phyloP scores from a whole-genome alignment of 305 asterid genomes.

The Lippia alba region DNA sequence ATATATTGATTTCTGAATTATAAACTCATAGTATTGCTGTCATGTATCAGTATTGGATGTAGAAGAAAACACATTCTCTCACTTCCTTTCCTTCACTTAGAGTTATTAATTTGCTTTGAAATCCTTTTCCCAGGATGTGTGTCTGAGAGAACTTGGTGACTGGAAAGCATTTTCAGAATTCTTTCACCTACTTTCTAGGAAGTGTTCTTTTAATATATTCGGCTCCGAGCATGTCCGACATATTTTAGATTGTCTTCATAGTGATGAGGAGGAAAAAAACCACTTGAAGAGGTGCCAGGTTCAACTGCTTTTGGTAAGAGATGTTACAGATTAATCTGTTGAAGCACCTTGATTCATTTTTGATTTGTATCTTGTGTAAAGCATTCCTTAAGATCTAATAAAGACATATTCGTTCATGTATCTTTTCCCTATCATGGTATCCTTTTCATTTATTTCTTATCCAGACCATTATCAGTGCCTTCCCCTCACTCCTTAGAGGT shows the following conservation, averaged over 20 bases:
- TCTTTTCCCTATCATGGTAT: conserved; percentile 23
- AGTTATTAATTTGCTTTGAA: conserved; percentile 33
- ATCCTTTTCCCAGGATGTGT: conserved; percentile 61
- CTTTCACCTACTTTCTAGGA: conserved; percentile 57
- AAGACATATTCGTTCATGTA: conserved; percentile 13
- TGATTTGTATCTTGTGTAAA: not conserved
- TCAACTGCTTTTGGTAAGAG: conserved; percentile 83
- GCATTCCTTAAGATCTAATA: conserved; percentile 10
- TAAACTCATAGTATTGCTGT: conserved; percentile 6
- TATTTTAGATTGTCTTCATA: conserved; percentile 61
- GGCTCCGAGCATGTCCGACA: conserved; percentile 61
- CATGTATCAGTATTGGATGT: conserved; percentile 27
- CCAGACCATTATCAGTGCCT: conserved; percentile 71
- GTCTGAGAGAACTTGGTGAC: conserved; percentile 54
- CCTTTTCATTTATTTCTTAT: conserved; percentile 31
- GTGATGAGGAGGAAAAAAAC: conserved; percentile 49
- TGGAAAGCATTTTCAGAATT: conserved; percentile 61
- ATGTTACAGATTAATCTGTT: conserved; percentile 23
- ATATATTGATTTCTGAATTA: conserved; percentile 8
- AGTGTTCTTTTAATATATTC: conserved; percentile 74
- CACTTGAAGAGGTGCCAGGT: conserved; percentile 53
- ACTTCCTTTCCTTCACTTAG: conserved; percentile 35
- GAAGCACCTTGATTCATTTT: conserved; percentile 5
- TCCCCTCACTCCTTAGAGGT: conserved; percentile 82
- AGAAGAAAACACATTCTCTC: conserved; percentile 14